Percentiles rank a stretch among this genome's conserved stretches.
These are phyloP conservation scores for Diplodia sapinea DNA, from an alignment of 2,329 filamentous ascomycete genomes.

Conservation along the genomic window DNA sequence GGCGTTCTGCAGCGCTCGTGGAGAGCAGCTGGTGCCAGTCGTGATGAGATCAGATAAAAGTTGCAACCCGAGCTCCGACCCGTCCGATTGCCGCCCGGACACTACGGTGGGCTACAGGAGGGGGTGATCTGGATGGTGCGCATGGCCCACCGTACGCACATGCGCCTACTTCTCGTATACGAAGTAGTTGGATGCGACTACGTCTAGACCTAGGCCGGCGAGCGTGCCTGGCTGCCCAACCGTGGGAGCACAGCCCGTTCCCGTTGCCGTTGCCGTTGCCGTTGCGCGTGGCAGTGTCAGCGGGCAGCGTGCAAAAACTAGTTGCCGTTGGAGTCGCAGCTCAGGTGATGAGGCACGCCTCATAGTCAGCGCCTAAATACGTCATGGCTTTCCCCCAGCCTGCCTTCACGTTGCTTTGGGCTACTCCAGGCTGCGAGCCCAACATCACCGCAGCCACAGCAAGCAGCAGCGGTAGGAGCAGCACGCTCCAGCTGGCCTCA, in stretches of 20 bases:
- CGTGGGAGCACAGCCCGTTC: neutral
- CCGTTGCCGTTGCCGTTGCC: neutral
- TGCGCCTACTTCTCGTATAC: neutral
- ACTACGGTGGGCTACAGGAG: no score
- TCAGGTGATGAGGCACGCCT: neutral
- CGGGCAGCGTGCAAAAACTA: neutral
- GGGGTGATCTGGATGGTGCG: neutral
- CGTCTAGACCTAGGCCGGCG: neutral
- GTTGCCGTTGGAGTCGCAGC: neutral
- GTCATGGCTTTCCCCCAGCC: neutral
- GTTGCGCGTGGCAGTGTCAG: neutral
- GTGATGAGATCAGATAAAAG: constrained; percentile 29
- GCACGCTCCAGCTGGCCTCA: constrained; percentile 10
- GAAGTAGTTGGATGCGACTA: no score
- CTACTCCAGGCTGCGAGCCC: neutral
- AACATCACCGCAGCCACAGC: constrained; percentile 4
- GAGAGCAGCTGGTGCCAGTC: neutral
- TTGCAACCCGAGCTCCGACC: constrained; percentile 19
- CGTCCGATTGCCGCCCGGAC: constrained; percentile 8
- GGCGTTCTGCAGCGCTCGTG: constrained; percentile 12
- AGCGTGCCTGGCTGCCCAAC: neutral
- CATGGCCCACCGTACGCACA: neutral
- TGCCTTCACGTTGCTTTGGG: constrained; percentile 6
- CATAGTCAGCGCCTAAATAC: neutral
- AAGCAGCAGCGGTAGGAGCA: neutral